phyloP scores from a whole-genome alignment of 2,329 filamentous ascomycete species.

The Pseudocercospora crystallina region DNA sequence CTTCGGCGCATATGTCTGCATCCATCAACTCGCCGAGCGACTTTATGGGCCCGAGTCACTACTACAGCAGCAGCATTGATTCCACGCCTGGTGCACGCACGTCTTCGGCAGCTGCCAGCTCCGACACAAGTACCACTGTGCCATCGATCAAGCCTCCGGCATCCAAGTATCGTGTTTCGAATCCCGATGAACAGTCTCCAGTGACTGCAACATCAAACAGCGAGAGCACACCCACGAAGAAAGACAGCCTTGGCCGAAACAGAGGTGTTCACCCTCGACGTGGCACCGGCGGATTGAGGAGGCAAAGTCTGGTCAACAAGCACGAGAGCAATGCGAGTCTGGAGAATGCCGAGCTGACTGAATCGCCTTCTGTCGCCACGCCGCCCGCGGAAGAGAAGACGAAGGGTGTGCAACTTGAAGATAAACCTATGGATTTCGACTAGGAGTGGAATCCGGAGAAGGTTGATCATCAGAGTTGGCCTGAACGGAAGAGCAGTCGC shows the following conservation, averaged over 20 bases:
- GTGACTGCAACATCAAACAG: conserved; percentile 6
- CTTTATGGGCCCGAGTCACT: conserved; percentile 26
- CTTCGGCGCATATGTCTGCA: conserved; percentile 27
- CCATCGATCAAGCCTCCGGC: conserved; percentile 12
- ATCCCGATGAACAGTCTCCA: conserved; percentile 22
- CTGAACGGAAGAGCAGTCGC: no score
- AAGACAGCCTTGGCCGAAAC: conserved; percentile 19
- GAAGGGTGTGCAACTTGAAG: conserved; percentile 66
- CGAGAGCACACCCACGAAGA: conserved; percentile 25
- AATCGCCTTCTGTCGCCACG: conserved; percentile 20
- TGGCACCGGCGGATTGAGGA: conserved; percentile 44
- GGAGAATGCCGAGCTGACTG: conserved; percentile 15
- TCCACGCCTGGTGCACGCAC: conserved; percentile 8
- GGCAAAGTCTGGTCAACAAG: conserved; percentile 36
- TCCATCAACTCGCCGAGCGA: conserved; percentile 30
- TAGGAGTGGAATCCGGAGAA: conserved; percentile 39
- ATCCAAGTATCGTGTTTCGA: conserved; percentile 16
- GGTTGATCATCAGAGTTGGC: conserved; percentile 1
- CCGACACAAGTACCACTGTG: conserved; percentile 5
- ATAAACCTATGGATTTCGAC: conserved; percentile 74
- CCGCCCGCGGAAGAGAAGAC: conserved; percentile 37
- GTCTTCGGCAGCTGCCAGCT: conserved; percentile 11
- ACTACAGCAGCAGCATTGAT: conserved; percentile 29
- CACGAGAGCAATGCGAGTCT: conserved; percentile 20
- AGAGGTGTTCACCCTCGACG: conserved; percentile 26